Evolutionary conservation across 2,329 filamentous ascomycete species (phyloP).

Genomic region (Cytospora schulzeri): DNA sequence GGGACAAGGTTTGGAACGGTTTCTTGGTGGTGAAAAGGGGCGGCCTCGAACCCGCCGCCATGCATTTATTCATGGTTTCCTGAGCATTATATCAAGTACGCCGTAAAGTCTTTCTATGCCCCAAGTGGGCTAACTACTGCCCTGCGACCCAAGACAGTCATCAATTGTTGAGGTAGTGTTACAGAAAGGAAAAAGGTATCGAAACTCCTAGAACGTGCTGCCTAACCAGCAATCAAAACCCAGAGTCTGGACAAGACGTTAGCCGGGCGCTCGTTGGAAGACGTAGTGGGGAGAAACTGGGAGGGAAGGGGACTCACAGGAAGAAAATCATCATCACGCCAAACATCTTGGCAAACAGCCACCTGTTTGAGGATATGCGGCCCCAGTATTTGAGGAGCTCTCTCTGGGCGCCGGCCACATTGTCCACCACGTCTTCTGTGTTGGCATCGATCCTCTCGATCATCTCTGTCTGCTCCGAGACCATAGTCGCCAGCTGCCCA

Average conservation of each 20-base stretch:
- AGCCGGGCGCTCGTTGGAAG: background rate
- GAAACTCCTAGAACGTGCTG: conserved; percentile 17
- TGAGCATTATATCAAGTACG: conserved; percentile 28
- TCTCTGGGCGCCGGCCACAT: conserved; percentile 93
- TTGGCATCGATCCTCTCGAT: conserved; percentile 97
- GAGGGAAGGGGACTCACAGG: conserved; percentile 50
- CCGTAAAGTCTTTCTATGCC: conserved; percentile 28
- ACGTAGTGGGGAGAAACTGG: background rate
- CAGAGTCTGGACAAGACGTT: conserved; percentile 52
- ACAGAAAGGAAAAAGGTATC: conserved; percentile 22
- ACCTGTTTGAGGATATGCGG: conserved; percentile 89
- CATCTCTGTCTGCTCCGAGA: conserved; percentile 96
- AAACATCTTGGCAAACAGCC: conserved; percentile 81
- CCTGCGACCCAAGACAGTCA: conserved; percentile 3
- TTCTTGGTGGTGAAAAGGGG: background rate
- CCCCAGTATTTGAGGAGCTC: conserved; percentile 98
- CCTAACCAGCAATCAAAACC: conserved; percentile 65
- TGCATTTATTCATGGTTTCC: conserved; percentile 27
- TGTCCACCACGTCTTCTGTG: conserved; percentile 96
- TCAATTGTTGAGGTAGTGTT: conserved; percentile 25
- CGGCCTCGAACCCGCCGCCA: conserved; percentile 22
- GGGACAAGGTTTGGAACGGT: background rate
- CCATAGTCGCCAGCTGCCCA: conserved; percentile 93
- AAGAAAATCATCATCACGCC: conserved; percentile 95
- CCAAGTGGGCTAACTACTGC: conserved; percentile 11